Evolutionary conservation across 169 alveolate genomes (phyloP).

Genomic region (Cryptosporidium sp.): DNA sequence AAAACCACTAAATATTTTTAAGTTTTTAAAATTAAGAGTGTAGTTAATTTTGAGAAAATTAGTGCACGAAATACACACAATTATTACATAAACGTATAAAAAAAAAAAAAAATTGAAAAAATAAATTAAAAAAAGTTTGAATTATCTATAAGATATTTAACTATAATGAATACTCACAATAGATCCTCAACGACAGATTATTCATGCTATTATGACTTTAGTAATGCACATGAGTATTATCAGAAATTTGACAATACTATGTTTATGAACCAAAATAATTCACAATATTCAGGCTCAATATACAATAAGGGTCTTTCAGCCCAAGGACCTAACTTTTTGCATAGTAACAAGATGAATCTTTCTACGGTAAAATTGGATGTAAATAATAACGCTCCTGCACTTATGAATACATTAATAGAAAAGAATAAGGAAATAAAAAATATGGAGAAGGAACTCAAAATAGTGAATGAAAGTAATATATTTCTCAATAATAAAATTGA

Average conservation of each 20-base stretch:
- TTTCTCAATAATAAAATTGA: slow-evolving; percentile 45
- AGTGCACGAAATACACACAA: slow-evolving; percentile 12
- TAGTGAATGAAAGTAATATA: slow-evolving; percentile 34
- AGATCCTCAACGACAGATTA: slow-evolving; percentile 22
- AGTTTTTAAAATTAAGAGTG: neutral
- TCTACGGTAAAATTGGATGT: slow-evolving; percentile 54
- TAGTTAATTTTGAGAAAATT: neutral
- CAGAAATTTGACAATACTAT: neutral
- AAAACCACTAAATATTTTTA: too few relatives aligned
- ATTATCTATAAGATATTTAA: neutral
- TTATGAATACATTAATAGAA: slow-evolving; percentile 63
- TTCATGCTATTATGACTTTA: slow-evolving; percentile 6
- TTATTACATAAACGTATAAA: neutral
- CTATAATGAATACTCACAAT: slow-evolving; percentile 18
- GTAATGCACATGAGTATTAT: neutral
- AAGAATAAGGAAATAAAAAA: slow-evolving; percentile 46
- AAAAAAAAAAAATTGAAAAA: neutral
- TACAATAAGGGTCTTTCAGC: slow-evolving; percentile 60
- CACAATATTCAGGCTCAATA: slow-evolving; percentile 12
- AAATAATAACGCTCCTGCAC: slow-evolving; percentile 65
- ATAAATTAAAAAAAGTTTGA: neutral
- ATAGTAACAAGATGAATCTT: slow-evolving; percentile 47
- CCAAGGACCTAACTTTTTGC: slow-evolving; percentile 71
- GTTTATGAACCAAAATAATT: neutral
- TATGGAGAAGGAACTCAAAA: slow-evolving; percentile 53